Base-by-base conservation (phyloP, 1,284 basidiomycete genomes). In the Moesziomyces aphidis region DNA sequence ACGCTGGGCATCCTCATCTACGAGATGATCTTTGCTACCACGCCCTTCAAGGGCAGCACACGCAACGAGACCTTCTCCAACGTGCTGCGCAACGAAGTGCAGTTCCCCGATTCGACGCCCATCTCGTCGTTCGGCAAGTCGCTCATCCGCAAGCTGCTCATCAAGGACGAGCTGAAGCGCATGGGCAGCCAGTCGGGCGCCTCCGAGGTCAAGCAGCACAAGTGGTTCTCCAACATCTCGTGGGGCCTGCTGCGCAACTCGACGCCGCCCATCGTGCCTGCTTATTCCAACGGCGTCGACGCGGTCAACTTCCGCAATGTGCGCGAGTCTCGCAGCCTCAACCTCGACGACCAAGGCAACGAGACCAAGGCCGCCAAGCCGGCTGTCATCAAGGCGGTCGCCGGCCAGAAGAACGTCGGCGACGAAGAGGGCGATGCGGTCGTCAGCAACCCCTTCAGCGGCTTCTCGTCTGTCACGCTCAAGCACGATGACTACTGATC, bases 21-120 rank as follows among this genome's bases (percentile, higher is more conserved):
- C 87, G 97, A 99, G 88, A 99, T 99, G 97, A 97, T 99, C 86
- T 97, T 92, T 85, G 95, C 94, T 42, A 97, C 94, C 55, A 99
- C 97, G 57, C 97, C 97, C 39, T 99, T 99, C 91, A 99, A 99
- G 87, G 97, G 96, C 46, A 88, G 89, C 52, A 92, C 95, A 86
- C 91, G 97, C 76, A 93, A 93, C 85, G 92, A 95, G 79, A 99
- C 97, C 26, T 99, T 99, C 88, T 89, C 91, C 83, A 99, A 99
- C 86, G 96, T 99, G 83, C 90, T 96, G 80, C 89, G 92, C 83
- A 87, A 93, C 80, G 90, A 94, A 42, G 94, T 97, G 47, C 88
- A 90, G 67, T 99, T 97, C 88, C 91, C 91, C 51, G 95, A 98
- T 75, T 87, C 88, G 62, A 92, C 91, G 67, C 92, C 91, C 83